A percentile compares a stretch with the other conserved stretches of the same genome.
These are phyloP conservation scores for Solanum peruvianum DNA, from an alignment of 257 asterid genomes.

Conservation along the genomic window DNA sequence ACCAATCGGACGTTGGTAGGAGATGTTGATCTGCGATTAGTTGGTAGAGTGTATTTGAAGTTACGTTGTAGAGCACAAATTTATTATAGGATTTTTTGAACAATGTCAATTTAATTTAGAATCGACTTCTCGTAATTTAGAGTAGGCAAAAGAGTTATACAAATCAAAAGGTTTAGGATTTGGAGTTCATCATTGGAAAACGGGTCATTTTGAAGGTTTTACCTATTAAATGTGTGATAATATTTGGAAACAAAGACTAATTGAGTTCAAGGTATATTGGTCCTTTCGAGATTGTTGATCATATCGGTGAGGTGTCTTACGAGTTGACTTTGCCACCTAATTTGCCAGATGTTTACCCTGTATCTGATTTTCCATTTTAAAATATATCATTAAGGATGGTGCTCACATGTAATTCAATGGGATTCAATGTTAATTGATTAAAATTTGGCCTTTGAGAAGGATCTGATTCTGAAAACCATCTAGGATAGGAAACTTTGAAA, in stretches of 20 bases:
- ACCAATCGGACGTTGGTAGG: background rate
- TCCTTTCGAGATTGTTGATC: background rate
- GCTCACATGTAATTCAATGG: no score
- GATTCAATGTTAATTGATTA: background rate
- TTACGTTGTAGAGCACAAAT: background rate
- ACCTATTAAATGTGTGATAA: background rate
- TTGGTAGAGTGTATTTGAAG: background rate
- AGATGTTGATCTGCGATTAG: background rate
- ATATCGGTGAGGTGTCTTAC: background rate
- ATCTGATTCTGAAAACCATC: background rate
- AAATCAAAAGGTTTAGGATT: background rate
- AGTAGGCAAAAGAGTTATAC: background rate
- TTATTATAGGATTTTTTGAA: background rate
- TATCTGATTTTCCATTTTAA: background rate
- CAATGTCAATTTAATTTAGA: background rate
- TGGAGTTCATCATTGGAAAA: no score
- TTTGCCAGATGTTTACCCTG: background rate
- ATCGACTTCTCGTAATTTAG: no score
- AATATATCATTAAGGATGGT: background rate
- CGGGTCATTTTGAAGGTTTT: background rate
- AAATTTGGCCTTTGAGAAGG: background rate
- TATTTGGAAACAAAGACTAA: background rate
- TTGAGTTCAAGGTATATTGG: background rate
- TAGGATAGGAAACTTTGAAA: no score
- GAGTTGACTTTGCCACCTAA: background rate